These are phyloP conservation scores for Penicillium maclennaniae DNA, from an alignment of 495 filamentous ascomycete genomes.

Conservation along the genomic window DNA sequence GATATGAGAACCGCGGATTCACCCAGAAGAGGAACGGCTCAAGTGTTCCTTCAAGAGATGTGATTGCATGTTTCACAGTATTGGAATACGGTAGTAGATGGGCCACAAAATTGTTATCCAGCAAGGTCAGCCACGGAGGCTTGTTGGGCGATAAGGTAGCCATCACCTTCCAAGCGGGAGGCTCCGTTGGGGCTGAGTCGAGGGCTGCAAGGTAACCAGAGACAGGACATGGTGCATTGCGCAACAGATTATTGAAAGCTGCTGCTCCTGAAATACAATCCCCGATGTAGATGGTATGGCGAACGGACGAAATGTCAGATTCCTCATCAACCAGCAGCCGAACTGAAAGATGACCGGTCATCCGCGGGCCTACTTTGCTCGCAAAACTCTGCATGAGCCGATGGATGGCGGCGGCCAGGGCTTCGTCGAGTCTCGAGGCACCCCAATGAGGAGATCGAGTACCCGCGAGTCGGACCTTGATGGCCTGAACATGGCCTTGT, in stretches of 20 bases:
- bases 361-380: slow-evolving; percentile 34
- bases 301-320: slow-evolving; percentile 33
- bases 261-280: slow-evolving; percentile 35
- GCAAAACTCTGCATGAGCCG: slow-evolving; percentile 58
- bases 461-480: slow-evolving; percentile 55
- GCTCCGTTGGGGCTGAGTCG: slow-evolving; percentile 15
- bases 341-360: slow-evolving; percentile 70
- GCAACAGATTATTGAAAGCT: slow-evolving; percentile 25
- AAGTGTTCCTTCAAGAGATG: slow-evolving; percentile 7
- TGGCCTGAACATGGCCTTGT: slow-evolving; percentile 54
- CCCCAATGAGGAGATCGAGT: slow-evolving; percentile 44
- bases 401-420: slow-evolving; percentile 55
- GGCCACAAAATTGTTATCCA: neutral
- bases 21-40: slow-evolving; percentile 31
- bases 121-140: neutral
- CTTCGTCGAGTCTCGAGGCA: slow-evolving; percentile 48
- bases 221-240: slow-evolving; percentile 21
- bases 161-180: slow-evolving; percentile 4
- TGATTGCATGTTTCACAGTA: slow-evolving; percentile 4
- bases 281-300: slow-evolving; percentile 37
- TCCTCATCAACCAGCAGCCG: slow-evolving; percentile 59
- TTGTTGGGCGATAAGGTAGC: slow-evolving; percentile 13
- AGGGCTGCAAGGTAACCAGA: slow-evolving; percentile 36
- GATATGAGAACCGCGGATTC: slow-evolving; percentile 28
- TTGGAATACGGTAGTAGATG: slow-evolving; percentile 10